A percentile compares a stretch with the other conserved stretches of the same genome.
Evolutionary conservation across 192 early-diverging fungal genomes (phyloP).

Genomic region (Coemansia umbellata): DNA sequence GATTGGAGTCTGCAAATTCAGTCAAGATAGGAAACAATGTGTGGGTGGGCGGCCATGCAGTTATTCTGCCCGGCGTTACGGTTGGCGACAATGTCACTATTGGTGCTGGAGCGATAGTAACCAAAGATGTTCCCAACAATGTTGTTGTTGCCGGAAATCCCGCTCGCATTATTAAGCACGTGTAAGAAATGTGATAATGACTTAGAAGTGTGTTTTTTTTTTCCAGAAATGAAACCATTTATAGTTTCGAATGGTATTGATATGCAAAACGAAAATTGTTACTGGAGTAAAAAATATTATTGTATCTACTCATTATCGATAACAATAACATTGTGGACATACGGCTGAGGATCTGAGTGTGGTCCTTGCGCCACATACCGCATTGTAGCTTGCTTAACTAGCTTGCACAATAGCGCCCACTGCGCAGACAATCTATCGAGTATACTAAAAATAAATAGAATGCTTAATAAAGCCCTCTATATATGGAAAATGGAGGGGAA

Average conservation of each 20-base stretch:
- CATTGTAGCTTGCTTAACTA: neutral
- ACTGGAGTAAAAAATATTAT: too few relatives aligned
- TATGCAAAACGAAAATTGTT: too few relatives aligned
- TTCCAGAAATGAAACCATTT: too few relatives aligned
- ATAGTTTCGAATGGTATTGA: too few relatives aligned
- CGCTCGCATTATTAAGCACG: conserved; percentile 65
- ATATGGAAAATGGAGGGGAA: conserved; percentile 6
- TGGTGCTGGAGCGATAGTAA: conserved; percentile 84
- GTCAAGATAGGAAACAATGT: conserved; percentile 77
- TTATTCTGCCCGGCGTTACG: conserved; percentile 81
- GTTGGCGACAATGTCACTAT: conserved; percentile 75
- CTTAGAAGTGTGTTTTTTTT: conserved; percentile 1
- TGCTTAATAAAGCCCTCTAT: neutral
- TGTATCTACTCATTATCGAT: too few relatives aligned
- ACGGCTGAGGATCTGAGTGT: too few relatives aligned
- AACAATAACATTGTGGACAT: neutral
- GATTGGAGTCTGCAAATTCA: conserved; percentile 15
- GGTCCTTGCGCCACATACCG: neutral
- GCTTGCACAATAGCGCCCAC: too few relatives aligned
- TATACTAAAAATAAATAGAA: neutral
- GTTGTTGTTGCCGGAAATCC: conserved; percentile 85
- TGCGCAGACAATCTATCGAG: too few relatives aligned
- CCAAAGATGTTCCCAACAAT: conserved; percentile 76
- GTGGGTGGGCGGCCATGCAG: conserved; percentile 82
- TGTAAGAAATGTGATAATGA: conserved; percentile 15